Base-by-base conservation (phyloP, 176 grass and related monocot genomes). In the Oropetium thomaeum region DNA sequence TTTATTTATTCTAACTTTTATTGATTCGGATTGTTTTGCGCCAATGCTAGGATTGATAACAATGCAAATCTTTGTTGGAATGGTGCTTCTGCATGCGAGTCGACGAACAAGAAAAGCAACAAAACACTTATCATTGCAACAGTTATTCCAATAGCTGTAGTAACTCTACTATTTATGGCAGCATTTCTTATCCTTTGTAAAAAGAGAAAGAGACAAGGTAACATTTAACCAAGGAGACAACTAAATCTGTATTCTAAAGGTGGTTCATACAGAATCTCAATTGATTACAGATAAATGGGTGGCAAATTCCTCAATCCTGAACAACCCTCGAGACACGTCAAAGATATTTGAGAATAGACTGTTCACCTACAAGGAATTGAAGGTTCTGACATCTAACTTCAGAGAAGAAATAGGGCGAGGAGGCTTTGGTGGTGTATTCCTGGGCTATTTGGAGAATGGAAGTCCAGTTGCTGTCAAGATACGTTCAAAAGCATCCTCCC, bases 401-500 rank as follows among this genome's bases (percentile, higher is more conserved):
- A 82, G 25, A 42, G 75, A 84, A 75, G 76, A 88, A 70, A 70
- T 97, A 58, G 93, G 90, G 3, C 30, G 64, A 67, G 93, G 90
- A 84, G 93, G 89, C 32, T 97, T 92, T 81, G 93, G 93, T 74
- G 29, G 40, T 74, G 87, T 92, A 8, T 97, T 71, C 57, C 35
- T 88, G 14, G 93, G 93, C 4, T 42, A 77, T 73, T 70, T 97
- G 29, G 76, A 90, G 81, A 75, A 92, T 58, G 82, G 58, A 48
- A 92, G 20, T 22, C 78, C 88, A 81, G 84, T 96, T 83, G 93
- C 93, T 22, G 79, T 96, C 29, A 96, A 96, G 78, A 71, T 88
- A 30, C 43, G 27, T 12, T 88, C 84, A 60, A 60, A 66, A 54
- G 25, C 67, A 68, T 85, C 84, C 47, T 19, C 84, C 20, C 87